Evolutionary conservation across 2,329 filamentous ascomycete species (phyloP), one percentile per base, ranked within the genome.

Genomic region (Parasarocladium wereldwijsianum): DNA sequence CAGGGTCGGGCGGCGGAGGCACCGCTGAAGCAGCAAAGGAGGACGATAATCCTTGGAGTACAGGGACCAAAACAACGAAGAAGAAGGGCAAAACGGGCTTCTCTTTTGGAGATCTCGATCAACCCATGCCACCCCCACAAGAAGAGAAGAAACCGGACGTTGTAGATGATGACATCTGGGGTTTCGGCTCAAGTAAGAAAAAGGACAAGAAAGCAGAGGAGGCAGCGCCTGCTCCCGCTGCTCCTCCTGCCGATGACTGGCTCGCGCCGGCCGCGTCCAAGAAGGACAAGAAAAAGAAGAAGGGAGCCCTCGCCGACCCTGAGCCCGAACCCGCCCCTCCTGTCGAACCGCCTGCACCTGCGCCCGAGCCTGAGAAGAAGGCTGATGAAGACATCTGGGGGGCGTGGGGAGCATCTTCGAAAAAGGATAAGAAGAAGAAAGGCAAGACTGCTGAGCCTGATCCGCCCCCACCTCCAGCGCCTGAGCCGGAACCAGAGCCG

Each of bases 31-130:
- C 44, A 20, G 58, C 42, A 45, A 59, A 48, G 31, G 49, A 54
- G 24, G 51, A 59, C 9, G 42, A 47, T 16, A 69, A 64, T 36
- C 55, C 66, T 10, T 71, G 67, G 69, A 53, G 53, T 39, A 40
- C 55, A 35, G 52, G 60, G 32, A 46, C 48, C 9, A 42, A 50
- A 5, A 70, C 68, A 36, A 45, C 63, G n/a, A 70, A 66, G 45
- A 69, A 65, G 41, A 64, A 65, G 46, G 53, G 42, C 18, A 60
- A 56, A 29, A 46, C 52, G 1, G 48, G 45, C 5, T 55, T 66
- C 33, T 49, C 54, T n/a, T 70, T 71, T 35, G 63, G 61, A 14
- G 42, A 48, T n/a, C 42, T 62, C 14, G 62, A 55, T 32, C 55
- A 55, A 9, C 19, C 32, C n/a, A 50, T 57, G 24, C 56, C 24